Percentiles rank a stretch among this genome's conserved stretches.
These are phyloP conservation scores for Rhizopogon vulgaris DNA, from an alignment of 768 basidiomycete genomes.

Conservation along the genomic window DNA sequence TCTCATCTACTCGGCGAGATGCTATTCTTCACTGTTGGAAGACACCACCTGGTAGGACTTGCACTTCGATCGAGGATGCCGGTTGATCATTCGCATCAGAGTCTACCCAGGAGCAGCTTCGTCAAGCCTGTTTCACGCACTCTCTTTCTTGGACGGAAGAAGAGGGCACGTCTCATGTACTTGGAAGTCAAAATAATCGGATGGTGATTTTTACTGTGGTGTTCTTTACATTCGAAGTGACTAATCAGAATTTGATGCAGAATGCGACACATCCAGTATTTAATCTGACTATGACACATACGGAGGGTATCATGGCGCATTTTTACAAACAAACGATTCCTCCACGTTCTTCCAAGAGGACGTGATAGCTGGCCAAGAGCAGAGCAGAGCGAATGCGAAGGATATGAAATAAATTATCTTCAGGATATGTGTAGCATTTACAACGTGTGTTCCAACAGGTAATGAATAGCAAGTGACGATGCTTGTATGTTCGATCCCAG, in stretches of 20 bases:
- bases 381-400: not conserved
- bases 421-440: not conserved
- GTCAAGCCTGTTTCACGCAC: constrained; percentile 44
- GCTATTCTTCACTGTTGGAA: constrained; percentile 36
- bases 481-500: too few relatives aligned
- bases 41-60: constrained; percentile 12
- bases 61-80: not conserved
- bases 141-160: constrained; percentile 66
- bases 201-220: constrained; percentile 43
- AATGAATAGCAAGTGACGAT: too few relatives aligned
- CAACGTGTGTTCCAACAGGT: not conserved
- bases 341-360: constrained; percentile 24
- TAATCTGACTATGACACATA: constrained; percentile 66
- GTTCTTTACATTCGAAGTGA: not conserved
- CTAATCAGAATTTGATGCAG: constrained; percentile 28
- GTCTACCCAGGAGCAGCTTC: constrained; percentile 17
- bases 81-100: constrained; percentile 14
- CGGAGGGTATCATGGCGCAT: constrained; percentile 60
- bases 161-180: constrained; percentile 44
- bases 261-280: constrained; percentile 81
- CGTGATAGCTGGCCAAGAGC: not conserved
- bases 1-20: constrained; percentile 32
- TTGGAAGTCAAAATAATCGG: constrained; percentile 59
- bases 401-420: not conserved
- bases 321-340: constrained; percentile 61